phyloP scores from a whole-genome alignment of 2,329 filamentous ascomycete genomes.

The Cladophialophora chaetospira region DNA sequence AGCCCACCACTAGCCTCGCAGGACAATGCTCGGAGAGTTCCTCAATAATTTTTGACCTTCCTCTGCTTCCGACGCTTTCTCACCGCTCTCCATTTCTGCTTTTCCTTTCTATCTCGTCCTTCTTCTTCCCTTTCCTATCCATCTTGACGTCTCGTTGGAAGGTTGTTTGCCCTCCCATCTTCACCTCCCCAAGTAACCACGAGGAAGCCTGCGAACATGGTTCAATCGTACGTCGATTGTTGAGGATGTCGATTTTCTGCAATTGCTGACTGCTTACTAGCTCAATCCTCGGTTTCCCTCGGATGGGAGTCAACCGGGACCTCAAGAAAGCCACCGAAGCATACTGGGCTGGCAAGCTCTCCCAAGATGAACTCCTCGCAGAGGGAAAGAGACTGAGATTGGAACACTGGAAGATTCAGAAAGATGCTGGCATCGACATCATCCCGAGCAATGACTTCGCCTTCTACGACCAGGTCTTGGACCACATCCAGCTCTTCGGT shows the following conservation, averaged over 20 bases:
- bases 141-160: constrained; percentile 25
- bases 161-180: constrained; percentile 19
- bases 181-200: constrained; percentile 9
- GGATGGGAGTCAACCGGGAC: constrained; percentile 97
- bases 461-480: constrained; percentile 95
- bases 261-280: constrained; percentile 36
- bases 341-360: constrained; percentile 95
- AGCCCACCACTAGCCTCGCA: neutral
- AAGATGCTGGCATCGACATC: constrained; percentile 94
- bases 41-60: neutral
- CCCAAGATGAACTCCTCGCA: constrained; percentile 81
- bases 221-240: constrained; percentile 57
- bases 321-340: constrained; percentile 99
- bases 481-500: constrained; percentile 97
- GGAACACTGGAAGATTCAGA: constrained; percentile 99
- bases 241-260: neutral
- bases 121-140: constrained; percentile 24
- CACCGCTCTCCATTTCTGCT: constrained; percentile 34
- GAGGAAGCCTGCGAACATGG: constrained; percentile 50
- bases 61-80: constrained; percentile 16
- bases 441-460: constrained; percentile 99
- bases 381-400: constrained; percentile 97
- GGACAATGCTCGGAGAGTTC: neutral
- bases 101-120: constrained; percentile 26
- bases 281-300: constrained; percentile 95